Percentiles rank a stretch among this genome's conserved stretches.
These are phyloP conservation scores for Wickerhamiella australiensis DNA, from an alignment of 805 yeast species.

Conservation along the genomic window DNA sequence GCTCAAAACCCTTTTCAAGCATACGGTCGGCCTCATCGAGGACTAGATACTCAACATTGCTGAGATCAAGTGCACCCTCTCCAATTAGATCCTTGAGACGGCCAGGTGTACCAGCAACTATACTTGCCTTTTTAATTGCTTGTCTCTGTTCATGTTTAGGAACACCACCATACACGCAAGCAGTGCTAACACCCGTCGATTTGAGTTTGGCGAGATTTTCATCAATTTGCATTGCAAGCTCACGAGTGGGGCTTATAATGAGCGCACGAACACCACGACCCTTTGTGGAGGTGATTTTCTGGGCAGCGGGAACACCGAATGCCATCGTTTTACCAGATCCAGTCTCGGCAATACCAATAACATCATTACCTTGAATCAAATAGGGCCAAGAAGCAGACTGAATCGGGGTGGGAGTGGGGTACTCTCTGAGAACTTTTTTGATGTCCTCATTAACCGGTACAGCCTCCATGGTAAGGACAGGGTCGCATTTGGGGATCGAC, in stretches of 20 bases:
- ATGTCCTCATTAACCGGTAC: conserved; percentile 47
- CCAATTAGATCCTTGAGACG: conserved; percentile 80
- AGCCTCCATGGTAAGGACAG: conserved; percentile 55
- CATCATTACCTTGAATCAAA: conserved; percentile 64
- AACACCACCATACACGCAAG: conserved; percentile 94
- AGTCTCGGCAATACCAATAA: conserved; percentile 95
- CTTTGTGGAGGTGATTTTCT: conserved; percentile 41
- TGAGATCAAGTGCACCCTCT: conserved; percentile 69
- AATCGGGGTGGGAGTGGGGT: conserved; percentile 89
- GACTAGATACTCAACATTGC: conserved; percentile 62
- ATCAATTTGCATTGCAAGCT: conserved; percentile 84
- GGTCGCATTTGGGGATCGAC: conserved; percentile 36
- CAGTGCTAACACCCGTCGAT: conserved; percentile 51
- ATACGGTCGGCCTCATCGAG: conserved; percentile 98
- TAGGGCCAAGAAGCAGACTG: conserved; percentile 95
- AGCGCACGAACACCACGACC: conserved; percentile 54
- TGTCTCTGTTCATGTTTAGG: conserved; percentile 83
- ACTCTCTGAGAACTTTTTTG: conserved; percentile 49
- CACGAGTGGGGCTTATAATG: conserved; percentile 93
- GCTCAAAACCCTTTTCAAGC: conserved; percentile 97
- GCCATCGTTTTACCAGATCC: conserved; percentile 98
- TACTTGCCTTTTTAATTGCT: conserved; percentile 52
- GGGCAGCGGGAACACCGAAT: conserved; percentile 93
- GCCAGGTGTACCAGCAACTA: conserved; percentile 98
- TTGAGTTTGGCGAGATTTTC: conserved; percentile 65